Percentiles rank a stretch among this genome's conserved stretches.
Evolutionary conservation across 2,329 filamentous ascomycete genomes (phyloP).

Genomic region (Elsinoe fawcettii): DNA sequence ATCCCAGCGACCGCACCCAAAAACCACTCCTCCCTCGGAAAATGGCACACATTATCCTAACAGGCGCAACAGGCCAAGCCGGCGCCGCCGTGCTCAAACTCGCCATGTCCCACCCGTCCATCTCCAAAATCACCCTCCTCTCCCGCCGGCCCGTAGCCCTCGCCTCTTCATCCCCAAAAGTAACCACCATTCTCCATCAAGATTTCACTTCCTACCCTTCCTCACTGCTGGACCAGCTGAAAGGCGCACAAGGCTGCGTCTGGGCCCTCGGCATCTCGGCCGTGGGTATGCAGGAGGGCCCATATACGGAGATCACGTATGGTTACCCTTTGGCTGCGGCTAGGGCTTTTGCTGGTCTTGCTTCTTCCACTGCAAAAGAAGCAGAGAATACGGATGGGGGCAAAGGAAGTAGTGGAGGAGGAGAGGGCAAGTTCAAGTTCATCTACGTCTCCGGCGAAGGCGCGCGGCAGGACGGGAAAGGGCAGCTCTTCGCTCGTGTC

Average conservation of each 20-base stretch:
- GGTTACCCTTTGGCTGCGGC: conserved; percentile 59
- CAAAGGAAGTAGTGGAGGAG: conserved; percentile 23
- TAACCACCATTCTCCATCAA: conserved; percentile 59
- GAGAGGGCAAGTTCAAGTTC: conserved; percentile 57
- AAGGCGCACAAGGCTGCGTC: conserved; percentile 59
- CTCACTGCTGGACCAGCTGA: conserved; percentile 51
- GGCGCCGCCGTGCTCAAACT: conserved; percentile 34
- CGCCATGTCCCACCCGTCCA: conserved; percentile 34
- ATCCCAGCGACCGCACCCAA: too few species aligned
- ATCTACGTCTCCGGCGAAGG: conserved; percentile 62
- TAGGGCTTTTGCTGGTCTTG: conserved; percentile 47
- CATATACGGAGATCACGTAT: conserved; percentile 59
- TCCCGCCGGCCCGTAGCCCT: conserved; percentile 57
- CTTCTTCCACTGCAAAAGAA: neutral
- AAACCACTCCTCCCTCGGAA: neutral
- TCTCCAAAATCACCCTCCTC: conserved; percentile 62
- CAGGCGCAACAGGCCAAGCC: conserved; percentile 37
- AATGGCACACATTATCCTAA: conserved; percentile 36
- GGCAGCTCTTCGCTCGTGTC: conserved; percentile 52
- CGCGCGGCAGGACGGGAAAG: conserved; percentile 50
- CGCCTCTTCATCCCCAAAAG: conserved; percentile 53
- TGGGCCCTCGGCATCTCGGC: conserved; percentile 60
- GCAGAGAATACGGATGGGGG: neutral
- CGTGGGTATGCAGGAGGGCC: conserved; percentile 29
- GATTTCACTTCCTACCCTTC: conserved; percentile 57